A percentile compares a stretch with the other conserved stretches of the same genome.
Conservation (phyloP, 139 green algal genomes). For the Volvox reticuliferus region DNA sequence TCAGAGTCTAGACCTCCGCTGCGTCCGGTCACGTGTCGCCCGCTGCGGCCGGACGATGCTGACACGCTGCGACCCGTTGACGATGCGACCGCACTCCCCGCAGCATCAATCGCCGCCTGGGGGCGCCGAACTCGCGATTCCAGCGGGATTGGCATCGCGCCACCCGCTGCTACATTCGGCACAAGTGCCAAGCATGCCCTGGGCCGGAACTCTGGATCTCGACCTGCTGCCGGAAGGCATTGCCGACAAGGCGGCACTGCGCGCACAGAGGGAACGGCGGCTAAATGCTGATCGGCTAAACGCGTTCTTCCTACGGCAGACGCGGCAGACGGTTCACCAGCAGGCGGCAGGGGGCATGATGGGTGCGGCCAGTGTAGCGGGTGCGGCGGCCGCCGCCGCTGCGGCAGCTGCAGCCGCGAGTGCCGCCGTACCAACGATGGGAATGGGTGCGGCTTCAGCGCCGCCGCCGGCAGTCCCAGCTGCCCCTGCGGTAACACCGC, state of each 20-base stretch:
- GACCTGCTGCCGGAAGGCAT: conserved; percentile 47
- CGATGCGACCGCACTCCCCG: conserved; percentile 21
- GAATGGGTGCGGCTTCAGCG: not conserved
- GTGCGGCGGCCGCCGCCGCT: not conserved
- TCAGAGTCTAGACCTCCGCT: not conserved
- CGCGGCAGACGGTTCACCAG: conserved; percentile 14
- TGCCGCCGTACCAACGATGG: not conserved
- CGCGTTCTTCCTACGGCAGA: not conserved
- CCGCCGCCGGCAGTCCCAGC: not conserved
- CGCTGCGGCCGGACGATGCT: conserved; percentile 42
- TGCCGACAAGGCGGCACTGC: conserved; percentile 14
- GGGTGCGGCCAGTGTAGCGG: conserved; percentile 6
- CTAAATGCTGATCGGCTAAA: conserved; percentile 12
- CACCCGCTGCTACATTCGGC: conserved; percentile 27
- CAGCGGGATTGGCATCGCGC: not conserved
- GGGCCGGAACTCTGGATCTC: conserved; percentile 41
- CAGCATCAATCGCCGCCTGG: not conserved
- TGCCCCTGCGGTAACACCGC: not conserved
- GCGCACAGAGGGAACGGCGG: not conserved
- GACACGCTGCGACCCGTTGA: conserved; percentile 48
- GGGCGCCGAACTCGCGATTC: not conserved
- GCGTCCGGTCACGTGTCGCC: conserved; percentile 18
- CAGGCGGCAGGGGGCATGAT: conserved; percentile 37
- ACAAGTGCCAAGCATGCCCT: not conserved
- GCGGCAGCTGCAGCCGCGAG: not conserved